Percentiles rank a stretch among this genome's conserved stretches.
These are phyloP conservation scores for Polychytrium aggregatum DNA, from an alignment of 192 early-diverging fungal species.

Conservation along the genomic window DNA sequence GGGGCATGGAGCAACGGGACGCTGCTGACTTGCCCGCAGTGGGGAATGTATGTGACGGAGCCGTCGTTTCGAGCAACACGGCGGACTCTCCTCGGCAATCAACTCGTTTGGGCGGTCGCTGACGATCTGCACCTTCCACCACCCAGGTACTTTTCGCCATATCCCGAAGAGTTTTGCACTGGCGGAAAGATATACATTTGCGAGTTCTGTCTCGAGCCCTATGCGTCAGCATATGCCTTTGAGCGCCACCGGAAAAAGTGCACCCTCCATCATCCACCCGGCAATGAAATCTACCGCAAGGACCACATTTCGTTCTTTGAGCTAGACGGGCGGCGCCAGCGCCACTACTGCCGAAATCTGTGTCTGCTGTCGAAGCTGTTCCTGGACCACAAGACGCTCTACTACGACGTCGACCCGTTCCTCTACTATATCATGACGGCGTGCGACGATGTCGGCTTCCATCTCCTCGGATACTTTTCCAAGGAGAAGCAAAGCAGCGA, in stretches of 20 bases:
- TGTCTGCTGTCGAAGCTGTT: slow-evolving; percentile 94
- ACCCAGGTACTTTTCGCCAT: slow-evolving; percentile 99
- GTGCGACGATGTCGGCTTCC: slow-evolving; percentile 74
- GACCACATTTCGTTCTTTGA: slow-evolving; percentile 93
- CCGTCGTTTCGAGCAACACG: too few species aligned
- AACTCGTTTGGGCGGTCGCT: too few species aligned
- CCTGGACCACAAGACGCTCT: slow-evolving; percentile 97
- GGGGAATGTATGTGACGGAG: too few species aligned
- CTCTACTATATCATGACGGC: slow-evolving; percentile 92
- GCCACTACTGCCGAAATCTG: slow-evolving; percentile 87
- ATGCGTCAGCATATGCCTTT: slow-evolving; percentile 60
- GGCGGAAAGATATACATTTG: slow-evolving; percentile 80
- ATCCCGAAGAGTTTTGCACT: slow-evolving; percentile 77
- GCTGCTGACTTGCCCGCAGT: too few species aligned
- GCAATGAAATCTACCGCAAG: slow-evolving; percentile 95
- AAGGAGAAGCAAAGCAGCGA: slow-evolving; percentile 97
- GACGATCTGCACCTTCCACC: too few species aligned
- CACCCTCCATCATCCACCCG: slow-evolving; percentile 86
- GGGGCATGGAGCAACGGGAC: too few species aligned
- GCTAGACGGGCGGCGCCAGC: slow-evolving; percentile 91
- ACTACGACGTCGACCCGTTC: slow-evolving; percentile 98
- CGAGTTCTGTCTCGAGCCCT: slow-evolving; percentile 88
- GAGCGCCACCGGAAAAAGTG: slow-evolving; percentile 79
- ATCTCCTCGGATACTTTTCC: slow-evolving; percentile 96
- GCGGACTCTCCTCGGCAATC: too few species aligned